Base-by-base conservation (phyloP, 2,329 filamentous ascomycete genomes). In the Paraphaeosphaeria sporulosa region DNA sequence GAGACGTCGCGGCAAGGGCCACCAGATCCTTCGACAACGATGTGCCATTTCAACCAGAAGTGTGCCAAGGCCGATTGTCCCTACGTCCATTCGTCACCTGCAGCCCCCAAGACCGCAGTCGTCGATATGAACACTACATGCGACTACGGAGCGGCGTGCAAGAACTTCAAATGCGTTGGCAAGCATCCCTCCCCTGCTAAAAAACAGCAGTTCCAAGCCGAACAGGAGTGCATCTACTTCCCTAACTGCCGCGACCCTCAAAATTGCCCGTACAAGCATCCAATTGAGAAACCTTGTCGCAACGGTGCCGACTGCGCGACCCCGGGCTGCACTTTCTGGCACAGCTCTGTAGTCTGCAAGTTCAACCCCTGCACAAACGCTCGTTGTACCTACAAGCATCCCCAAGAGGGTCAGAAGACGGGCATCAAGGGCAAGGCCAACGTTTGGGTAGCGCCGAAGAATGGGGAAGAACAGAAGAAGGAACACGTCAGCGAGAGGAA, bases 21-120 rank as follows among this genome's bases (percentile, higher is more conserved):
- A 82, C 74, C 87, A 82, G 80, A 85, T 73, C 82, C 84, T 1
- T 81, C 84, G 6, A 87, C 91, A 51, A 90, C 84, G 15, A 83
- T 94, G 63, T 99, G 95, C 86, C 92, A 91, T 72, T 99, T 89
- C 83, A 97, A 98, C 80, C 83, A 95, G 56, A 84, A 87, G 64
- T 99, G 95, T 82, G 92, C 90, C 42, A 96, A 96, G 79, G 88
- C 87, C 68, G 92, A 96, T 63, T 99, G 95, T 81, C 90, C 90
- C 66, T 99, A 93, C 76, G 95, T 93, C 19, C 95, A 99, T 73
- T 94, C 97, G 80, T 97, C 94, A 17, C 93, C 95, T 1, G 93
- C 91, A 2, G 94, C 94, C 34, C 90, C 92, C 3, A 89, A 90
- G 2, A 91, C 90, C 30, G 87, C 86, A 2, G 85, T 89, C 0